Evolutionary conservation across 2,329 filamentous ascomycete genomes (phyloP), one percentile per base, ranked within the genome.

Genomic region (Lecanicillium sp.): DNA sequence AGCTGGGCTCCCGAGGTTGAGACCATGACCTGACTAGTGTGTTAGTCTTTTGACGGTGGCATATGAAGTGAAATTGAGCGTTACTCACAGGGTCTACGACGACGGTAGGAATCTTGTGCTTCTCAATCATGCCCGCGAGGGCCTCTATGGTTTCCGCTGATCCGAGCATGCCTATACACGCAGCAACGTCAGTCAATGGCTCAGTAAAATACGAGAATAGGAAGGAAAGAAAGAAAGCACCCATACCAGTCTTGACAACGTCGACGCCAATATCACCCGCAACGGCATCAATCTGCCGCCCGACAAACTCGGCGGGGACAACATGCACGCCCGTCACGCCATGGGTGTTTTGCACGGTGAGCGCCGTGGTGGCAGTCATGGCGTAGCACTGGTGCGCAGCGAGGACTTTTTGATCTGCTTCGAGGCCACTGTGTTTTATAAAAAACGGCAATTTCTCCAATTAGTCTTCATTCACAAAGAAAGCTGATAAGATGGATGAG

Each of bases 391-490:
- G 81, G 74, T 97, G 88, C 14, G 86, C 87, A 32, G 88, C 84
- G 44, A 95, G 83, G 44, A 94, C 88, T 59, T 95, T 94, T 57
- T 97, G 89, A 58, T 97, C 90, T 29, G 90, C 92, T 61, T 98
- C 90, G 25, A 98, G 77, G 37, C 90, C 92, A 40, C 89, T 95
- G 53, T 27, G 11, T 17, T 11, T 37, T 46, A 29, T 4, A 20
- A n/a, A n/a, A n/a, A n/a, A n/a, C n/a, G n/a, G n/a, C n/a, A n/a
- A n/a, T n/a, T n/a, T n/a, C n/a, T n/a, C n/a, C n/a, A n/a, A n/a
- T n/a, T n/a, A n/a, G n/a, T n/a, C n/a, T n/a, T n/a, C n/a, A n/a
- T n/a, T n/a, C n/a, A n/a, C n/a, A n/a, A n/a, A n/a, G n/a, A n/a
- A n/a, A n/a, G n/a, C n/a, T n/a, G n/a, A n/a, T n/a, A n/a, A n/a